Percentiles rank a stretch among this genome's conserved stretches.
phyloP scores from a whole-genome alignment of 441 rosid genomes.

The Codiaeum variegatum region DNA sequence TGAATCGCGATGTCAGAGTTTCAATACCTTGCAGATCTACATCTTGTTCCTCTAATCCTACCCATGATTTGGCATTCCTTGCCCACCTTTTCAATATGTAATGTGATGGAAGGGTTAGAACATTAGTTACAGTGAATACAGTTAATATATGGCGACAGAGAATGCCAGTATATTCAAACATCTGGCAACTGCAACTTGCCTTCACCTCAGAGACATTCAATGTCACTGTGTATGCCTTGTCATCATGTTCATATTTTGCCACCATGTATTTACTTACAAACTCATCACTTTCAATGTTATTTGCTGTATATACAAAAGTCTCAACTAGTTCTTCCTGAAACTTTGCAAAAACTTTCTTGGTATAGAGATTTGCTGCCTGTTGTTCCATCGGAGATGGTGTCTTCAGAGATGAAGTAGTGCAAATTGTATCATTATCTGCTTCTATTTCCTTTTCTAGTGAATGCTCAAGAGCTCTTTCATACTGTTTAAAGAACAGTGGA shows the following conservation, averaged over 20 bases:
- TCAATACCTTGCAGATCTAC: constrained; percentile 32
- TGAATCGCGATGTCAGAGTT: constrained; percentile 51
- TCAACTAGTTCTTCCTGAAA: constrained; percentile 77
- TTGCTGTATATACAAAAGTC: constrained; percentile 59
- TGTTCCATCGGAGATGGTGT: constrained; percentile 78
- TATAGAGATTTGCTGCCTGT: constrained; percentile 60
- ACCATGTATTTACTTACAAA: constrained; percentile 43
- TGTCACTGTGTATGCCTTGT: constrained; percentile 47
- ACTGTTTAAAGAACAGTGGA: constrained; percentile 54
- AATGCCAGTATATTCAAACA: constrained; percentile 67
- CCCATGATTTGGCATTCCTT: constrained; percentile 47
- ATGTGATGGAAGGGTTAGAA: constrained; percentile 57
- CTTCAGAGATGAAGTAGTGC: constrained; percentile 44
- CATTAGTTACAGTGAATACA: constrained; percentile 66
- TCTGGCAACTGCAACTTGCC: constrained; percentile 66
- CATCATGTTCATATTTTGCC: constrained; percentile 57
- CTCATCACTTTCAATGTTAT: constrained; percentile 54
- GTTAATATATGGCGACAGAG: constrained; percentile 64
- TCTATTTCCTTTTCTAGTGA: constrained; percentile 55
- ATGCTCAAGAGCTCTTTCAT: constrained; percentile 58
- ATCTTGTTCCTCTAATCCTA: constrained; percentile 41
- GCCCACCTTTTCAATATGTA: constrained; percentile 65
- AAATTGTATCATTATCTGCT: constrained; percentile 56
- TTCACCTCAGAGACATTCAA: constrained; percentile 42
- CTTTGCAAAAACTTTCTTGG: constrained; percentile 54